Evolutionary conservation across 192 early-diverging fungal species (phyloP).

Genomic region (Obelidium mucronatum): DNA sequence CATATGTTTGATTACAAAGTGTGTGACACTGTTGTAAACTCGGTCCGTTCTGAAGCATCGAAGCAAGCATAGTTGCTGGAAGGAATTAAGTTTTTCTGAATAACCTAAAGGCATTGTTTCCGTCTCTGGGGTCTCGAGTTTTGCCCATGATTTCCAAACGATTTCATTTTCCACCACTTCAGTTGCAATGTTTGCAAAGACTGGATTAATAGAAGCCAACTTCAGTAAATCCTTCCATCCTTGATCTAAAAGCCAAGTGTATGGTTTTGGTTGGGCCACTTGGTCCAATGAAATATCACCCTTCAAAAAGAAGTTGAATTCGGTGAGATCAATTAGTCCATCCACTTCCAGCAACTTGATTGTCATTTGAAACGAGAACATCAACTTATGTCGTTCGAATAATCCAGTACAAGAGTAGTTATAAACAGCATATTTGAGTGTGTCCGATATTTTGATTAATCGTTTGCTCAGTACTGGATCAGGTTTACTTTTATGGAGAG

Average conservation of each 20-base stretch:
- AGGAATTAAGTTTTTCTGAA: slow-evolving; percentile 55
- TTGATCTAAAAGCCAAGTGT: slow-evolving; percentile 62
- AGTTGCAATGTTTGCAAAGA: slow-evolving; percentile 49
- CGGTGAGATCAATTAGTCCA: slow-evolving; percentile 55
- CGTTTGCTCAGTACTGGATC: slow-evolving; percentile 61
- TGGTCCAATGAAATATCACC: slow-evolving; percentile 67
- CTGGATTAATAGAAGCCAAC: slow-evolving; percentile 54
- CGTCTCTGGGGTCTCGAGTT: slow-evolving; percentile 58
- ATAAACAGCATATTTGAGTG: slow-evolving; percentile 68
- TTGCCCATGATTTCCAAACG: slow-evolving; percentile 58
- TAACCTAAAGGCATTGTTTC: slow-evolving; percentile 60
- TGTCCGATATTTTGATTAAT: slow-evolving; percentile 63
- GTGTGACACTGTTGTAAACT: slow-evolving; percentile 67
- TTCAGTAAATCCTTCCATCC: slow-evolving; percentile 66
- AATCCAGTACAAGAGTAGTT: slow-evolving; percentile 70
- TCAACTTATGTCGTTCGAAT: slow-evolving; percentile 69
- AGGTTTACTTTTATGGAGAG: slow-evolving; percentile 63
- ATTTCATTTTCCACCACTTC: slow-evolving; percentile 55
- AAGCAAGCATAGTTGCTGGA: slow-evolving; percentile 66
- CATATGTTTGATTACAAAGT: slow-evolving; percentile 67
- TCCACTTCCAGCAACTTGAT: slow-evolving; percentile 68
- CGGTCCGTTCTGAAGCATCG: slow-evolving; percentile 66
- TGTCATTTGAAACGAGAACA: slow-evolving; percentile 73
- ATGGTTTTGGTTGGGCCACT: slow-evolving; percentile 58
- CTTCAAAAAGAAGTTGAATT: slow-evolving; percentile 70